Evolutionary conservation across 208 protist species (phyloP).

Genomic region (Porcisia deanei): DNA sequence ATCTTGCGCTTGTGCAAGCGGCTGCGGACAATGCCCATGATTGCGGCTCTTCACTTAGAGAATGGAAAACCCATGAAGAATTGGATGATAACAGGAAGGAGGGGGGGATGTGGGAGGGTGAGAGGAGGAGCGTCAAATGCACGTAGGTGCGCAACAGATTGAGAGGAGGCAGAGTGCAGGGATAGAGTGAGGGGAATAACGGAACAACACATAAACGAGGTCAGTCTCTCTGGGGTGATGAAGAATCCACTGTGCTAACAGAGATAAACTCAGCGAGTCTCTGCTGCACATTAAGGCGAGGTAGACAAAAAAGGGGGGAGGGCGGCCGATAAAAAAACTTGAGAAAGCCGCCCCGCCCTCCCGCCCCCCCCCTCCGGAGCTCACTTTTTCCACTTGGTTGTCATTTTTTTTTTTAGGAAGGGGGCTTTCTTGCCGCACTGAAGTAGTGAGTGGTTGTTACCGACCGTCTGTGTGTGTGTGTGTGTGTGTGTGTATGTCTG

Average conservation of each 20-base stretch:
- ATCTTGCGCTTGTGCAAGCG: slow-evolving; percentile 98
- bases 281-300: background rate
- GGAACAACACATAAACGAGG: background rate
- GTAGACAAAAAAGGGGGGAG: background rate
- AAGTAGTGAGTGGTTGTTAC: too few species aligned
- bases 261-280: background rate
- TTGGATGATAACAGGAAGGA: background rate
- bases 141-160: background rate
- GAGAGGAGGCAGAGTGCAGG: background rate
- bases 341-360: too few species aligned
- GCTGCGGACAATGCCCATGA: slow-evolving; percentile 98
- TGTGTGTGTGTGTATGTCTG: background rate
- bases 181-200: background rate
- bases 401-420: background rate
- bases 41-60: slow-evolving; percentile 25
- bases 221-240: background rate
- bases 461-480: too few species aligned
- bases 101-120: background rate
- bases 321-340: too few species aligned
- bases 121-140: background rate
- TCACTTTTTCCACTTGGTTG: background rate
- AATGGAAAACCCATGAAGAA: too few species aligned
- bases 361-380: too few species aligned
- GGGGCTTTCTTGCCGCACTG: background rate
- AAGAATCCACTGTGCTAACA: background rate